A percentile compares a stretch with the other conserved stretches of the same genome.
Conservation (phyloP, 2,329 filamentous ascomycete genomes). For the Penicillium sp. region DNA sequence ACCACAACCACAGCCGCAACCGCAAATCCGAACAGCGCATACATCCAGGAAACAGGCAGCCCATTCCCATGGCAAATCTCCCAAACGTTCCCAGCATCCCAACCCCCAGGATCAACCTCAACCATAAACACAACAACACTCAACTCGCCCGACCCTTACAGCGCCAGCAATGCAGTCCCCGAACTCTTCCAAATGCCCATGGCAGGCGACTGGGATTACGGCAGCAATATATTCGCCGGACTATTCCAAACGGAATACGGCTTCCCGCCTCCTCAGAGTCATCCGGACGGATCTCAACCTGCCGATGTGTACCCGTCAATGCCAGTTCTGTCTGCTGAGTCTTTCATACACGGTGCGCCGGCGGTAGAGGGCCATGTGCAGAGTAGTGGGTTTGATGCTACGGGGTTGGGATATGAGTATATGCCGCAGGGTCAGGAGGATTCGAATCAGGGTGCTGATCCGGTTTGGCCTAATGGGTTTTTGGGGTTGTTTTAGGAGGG, state of each 20-base stretch:
- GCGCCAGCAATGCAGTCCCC: conserved; percentile 21
- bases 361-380: neutral
- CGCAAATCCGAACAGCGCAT: conserved; percentile 5
- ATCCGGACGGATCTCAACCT: neutral
- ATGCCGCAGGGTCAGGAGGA: conserved; percentile 6
- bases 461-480: conserved; percentile 19
- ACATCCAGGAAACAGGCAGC: conserved; percentile 4
- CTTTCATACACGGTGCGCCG: conserved; percentile 15
- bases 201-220: conserved; percentile 74
- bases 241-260: conserved; percentile 21
- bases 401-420: conserved; percentile 9
- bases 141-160: conserved; percentile 30
- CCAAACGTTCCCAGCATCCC: conserved; percentile 3
- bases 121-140: conserved; percentile 10
- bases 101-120: neutral
- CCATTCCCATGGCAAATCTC: conserved; percentile 13
- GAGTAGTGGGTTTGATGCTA: conserved; percentile 1
- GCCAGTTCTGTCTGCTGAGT: conserved; percentile 20
- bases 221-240: conserved; percentile 25
- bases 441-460: conserved; percentile 1
- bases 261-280: neutral
- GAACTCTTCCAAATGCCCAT: conserved; percentile 90
- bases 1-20: neutral
- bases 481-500: conserved; percentile 17
- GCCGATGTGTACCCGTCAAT: conserved; percentile 5